Base-by-base conservation (phyloP, 2,329 filamentous ascomycete genomes). In the Cordyceps pruinosa region DNA sequence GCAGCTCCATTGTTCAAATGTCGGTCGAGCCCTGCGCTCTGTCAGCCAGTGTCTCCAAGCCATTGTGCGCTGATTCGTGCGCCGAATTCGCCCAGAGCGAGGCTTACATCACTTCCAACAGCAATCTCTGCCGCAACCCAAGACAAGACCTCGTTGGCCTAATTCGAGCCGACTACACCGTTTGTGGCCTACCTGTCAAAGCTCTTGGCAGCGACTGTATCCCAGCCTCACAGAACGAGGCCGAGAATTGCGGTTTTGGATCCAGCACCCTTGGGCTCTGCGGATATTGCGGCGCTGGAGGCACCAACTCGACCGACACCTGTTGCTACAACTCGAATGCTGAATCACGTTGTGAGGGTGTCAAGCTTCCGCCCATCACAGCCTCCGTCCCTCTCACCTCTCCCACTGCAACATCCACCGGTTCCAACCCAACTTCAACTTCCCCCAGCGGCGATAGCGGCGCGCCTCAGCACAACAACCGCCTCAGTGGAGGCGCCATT, bases 1-100 rank as follows among this genome's bases (percentile, higher is more conserved):
- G 94, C 80, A 97, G 95, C 77, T 82, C 89, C 62, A 88, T 99
- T 68, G 83, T 99, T 51, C 94, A 99, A 72, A 92, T 90, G 68
- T 97, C 94, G 5, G 84, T 87, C 65, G 69, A 74, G 12, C 68
- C 80, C 26, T 99, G 94, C 73, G 73, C 75, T 21, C 75, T 95
- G 46, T 81, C 86, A 0, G 71, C 78, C n/a, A 73, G 79, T 30
- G 75, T 86, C 42, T 84, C 89, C 5, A 77, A 78, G 58, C 91
- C 94, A 2, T 77, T 97, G 17, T 99, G 94, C 72, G 94, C 93
- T 46, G 88, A 94, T 61, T 87, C 89, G 62, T 99, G 94, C 72
- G 88, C 90, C 61, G 80, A 92, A 68, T 90, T 87, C 68, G 93
- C 93, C 34, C 85, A 89, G 63, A 96, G 91, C 70, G 94, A 99